phyloP scores from a whole-genome alignment of 2,329 filamentous ascomycete species.

The Aspergillus piperis region DNA sequence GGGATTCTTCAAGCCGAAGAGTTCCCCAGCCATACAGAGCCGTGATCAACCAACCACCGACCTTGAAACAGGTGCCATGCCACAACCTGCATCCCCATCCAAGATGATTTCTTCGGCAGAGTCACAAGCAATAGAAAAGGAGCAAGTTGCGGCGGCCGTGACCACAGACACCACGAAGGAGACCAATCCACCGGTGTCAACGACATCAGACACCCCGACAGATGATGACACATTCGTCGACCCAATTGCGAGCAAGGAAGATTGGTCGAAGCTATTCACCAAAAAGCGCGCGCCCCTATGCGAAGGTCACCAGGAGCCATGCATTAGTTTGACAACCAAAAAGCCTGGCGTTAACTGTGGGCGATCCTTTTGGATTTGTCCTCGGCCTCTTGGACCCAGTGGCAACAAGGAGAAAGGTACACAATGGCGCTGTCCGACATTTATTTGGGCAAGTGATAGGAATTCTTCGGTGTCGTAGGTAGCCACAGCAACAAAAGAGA shows the following conservation, averaged over 20 bases:
- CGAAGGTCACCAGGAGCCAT: slow-evolving; percentile 80
- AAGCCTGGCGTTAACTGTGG: slow-evolving; percentile 83
- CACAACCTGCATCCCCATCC: not conserved
- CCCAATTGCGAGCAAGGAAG: slow-evolving; percentile 72
- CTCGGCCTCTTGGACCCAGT: slow-evolving; percentile 78
- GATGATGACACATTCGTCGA: slow-evolving; percentile 59
- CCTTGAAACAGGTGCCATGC: not conserved
- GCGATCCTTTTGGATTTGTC: slow-evolving; percentile 67
- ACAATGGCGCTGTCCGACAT: slow-evolving; percentile 84
- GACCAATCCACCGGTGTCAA: slow-evolving; percentile 5
- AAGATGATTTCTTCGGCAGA: not conserved
- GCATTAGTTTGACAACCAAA: slow-evolving; percentile 79
- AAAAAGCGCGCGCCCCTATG: slow-evolving; percentile 75
- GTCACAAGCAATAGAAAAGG: not conserved
- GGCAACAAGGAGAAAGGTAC: slow-evolving; percentile 82
- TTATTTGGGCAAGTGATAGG: slow-evolving; percentile 71
- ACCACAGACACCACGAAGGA: not conserved
- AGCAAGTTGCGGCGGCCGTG: not conserved
- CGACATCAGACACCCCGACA: slow-evolving; percentile 27
- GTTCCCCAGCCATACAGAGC: slow-evolving; percentile 8
- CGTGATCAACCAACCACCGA: not conserved
- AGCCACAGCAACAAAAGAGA: not conserved
- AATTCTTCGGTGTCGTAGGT: slow-evolving; percentile 37
- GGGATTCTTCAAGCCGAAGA: slow-evolving; percentile 75
- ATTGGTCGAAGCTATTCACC: slow-evolving; percentile 81